Percentiles rank a stretch among this genome's conserved stretches.
These are phyloP conservation scores for Calonectria pseudoreteaudii DNA, from an alignment of 2,329 filamentous ascomycete species.

Conservation along the genomic window DNA sequence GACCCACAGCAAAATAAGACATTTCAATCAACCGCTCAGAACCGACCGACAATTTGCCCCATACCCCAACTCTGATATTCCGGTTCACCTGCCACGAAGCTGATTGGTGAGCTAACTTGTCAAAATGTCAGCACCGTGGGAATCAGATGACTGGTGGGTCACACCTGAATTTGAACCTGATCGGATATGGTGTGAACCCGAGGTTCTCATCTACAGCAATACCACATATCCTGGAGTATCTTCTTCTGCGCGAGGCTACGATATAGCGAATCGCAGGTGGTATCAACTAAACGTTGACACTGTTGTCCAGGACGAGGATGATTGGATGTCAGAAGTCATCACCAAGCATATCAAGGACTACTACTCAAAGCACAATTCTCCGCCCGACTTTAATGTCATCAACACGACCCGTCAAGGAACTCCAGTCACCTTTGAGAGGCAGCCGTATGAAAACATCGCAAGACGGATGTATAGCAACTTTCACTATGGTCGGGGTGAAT, in stretches of 20 bases:
- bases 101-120: rapidly evolving
- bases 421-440: background rate
- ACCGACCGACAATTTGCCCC: background rate
- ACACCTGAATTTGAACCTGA: background rate
- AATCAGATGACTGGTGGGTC: background rate
- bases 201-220: background rate
- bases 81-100: background rate
- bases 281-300: background rate
- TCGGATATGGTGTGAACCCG: background rate
- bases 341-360: background rate
- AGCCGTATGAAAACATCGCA: background rate
- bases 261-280: background rate
- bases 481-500: background rate
- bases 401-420: background rate
- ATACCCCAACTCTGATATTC: background rate
- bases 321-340: background rate
- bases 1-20: background rate
- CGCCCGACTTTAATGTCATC: background rate
- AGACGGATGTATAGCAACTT: background rate
- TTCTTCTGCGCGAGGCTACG: background rate
- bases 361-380: background rate
- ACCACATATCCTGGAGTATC: background rate
- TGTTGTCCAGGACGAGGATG: background rate
- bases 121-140: background rate
- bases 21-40: background rate